Conservation (phyloP, 768 basidiomycete genomes). For the Amanita subjunquillea region DNA sequence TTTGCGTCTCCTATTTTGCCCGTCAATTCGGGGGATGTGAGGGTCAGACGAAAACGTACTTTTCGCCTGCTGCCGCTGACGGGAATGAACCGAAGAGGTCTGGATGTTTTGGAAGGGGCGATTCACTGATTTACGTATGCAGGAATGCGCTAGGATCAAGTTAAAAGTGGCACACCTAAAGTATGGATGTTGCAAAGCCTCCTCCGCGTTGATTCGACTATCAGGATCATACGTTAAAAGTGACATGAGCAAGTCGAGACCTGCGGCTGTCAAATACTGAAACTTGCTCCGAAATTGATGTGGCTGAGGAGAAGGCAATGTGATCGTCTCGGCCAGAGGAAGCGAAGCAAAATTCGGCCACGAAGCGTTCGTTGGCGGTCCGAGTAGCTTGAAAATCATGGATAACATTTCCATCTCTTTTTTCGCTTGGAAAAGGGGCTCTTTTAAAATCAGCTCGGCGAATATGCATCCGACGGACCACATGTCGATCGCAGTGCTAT, state of each 20-base stretch:
- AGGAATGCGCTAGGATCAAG: background rate
- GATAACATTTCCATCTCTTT: conserved; percentile 86
- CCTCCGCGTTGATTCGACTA: conserved; percentile 77
- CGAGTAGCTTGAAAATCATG: conserved; percentile 92
- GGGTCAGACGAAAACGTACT: conserved; percentile 35
- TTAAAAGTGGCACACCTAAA: conserved; percentile 51
- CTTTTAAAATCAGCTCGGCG: conserved; percentile 88
- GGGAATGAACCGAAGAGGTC: conserved; percentile 95
- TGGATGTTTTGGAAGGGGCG: conserved; percentile 91
- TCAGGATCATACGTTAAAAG: conserved; percentile 87
- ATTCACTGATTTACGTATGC: conserved; percentile 47
- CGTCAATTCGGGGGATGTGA: background rate
- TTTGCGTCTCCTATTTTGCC: conserved; percentile 52
- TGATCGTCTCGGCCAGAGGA: conserved; percentile 74
- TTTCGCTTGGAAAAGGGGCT: conserved; percentile 97
- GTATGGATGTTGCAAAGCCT: conserved; percentile 85
- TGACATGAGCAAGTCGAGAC: conserved; percentile 74
- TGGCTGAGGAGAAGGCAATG: conserved; percentile 63
- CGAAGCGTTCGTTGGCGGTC: conserved; percentile 75
- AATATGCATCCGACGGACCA: conserved; percentile 99
- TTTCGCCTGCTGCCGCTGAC: conserved; percentile 92
- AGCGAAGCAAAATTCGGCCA: conserved; percentile 83
- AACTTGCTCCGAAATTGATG: conserved; percentile 80
- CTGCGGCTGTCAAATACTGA: conserved; percentile 71
- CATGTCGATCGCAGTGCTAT: conserved; percentile 93